Evolutionary conservation across 805 yeast genomes (phyloP), one percentile per base, ranked within the genome.

Genomic region (Saturnispora besseyi): DNA sequence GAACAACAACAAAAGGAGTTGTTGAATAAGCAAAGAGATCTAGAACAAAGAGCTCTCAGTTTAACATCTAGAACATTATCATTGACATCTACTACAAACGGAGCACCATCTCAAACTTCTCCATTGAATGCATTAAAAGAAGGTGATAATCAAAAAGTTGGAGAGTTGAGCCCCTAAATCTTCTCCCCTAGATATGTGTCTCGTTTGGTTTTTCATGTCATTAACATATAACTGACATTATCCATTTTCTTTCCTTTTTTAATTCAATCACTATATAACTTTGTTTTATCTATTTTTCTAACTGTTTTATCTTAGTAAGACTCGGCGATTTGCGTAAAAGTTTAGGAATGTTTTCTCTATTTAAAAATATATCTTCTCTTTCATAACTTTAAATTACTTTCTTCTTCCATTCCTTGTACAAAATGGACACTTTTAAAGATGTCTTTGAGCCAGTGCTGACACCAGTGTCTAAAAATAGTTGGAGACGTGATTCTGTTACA

Each of bases 61-160:
- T 48, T 52, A 32, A 29, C 46, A 21, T 41, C 54, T 30, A 38
- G 53, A 46, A 29, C 51, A 18, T 28, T 46, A 28, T 37, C 52
- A 26, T 24, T 51, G 48, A 32, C 42, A n/a, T 33, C 55, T 28
- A 32, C 41, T 10, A 29, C 22, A n/a, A 40, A 47, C 21, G 34
- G 36, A 31, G 41, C 48, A 21, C 21, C 33, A 8, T 21, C 42
- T 4, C 41, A 41, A 15, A 42, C 30, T 18, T 37, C 32, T 32
- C 45, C 46, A 4, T 32, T 49, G 22, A 50, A 44, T 30, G 41
- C 56, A 18, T 30, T 43, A 5, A 53, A 33, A 21, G 49, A 34
- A 33, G 22, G 32, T 24, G 41, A 41, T 40, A 18, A 47, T 40
- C 58, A 58, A 28, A 55, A 61, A 46, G 59, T 57, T 31, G 65